Conservation (phyloP, 768 basidiomycete species). For the Leccinum broughii region DNA sequence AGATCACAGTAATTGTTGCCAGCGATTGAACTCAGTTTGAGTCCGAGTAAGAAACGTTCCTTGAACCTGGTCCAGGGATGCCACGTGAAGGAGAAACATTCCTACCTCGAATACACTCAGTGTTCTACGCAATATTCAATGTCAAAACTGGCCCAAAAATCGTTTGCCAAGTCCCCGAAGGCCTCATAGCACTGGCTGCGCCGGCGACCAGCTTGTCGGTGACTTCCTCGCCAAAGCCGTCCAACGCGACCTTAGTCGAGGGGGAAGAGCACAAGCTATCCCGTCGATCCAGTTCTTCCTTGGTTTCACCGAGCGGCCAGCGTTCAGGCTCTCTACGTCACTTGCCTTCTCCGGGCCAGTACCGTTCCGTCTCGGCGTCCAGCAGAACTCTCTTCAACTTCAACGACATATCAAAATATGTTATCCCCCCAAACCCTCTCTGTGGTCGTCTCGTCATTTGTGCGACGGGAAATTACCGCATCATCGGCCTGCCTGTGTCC, state of each 20-base stretch:
- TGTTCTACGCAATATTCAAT: slow-evolving; percentile 96
- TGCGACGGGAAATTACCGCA: slow-evolving; percentile 75
- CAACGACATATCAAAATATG: slow-evolving; percentile 87
- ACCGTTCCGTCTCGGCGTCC: slow-evolving; percentile 47
- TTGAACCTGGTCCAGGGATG: slow-evolving; percentile 28
- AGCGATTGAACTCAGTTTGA: not conserved
- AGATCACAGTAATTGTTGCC: not conserved
- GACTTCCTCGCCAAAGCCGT: slow-evolving; percentile 37
- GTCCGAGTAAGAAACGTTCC: not conserved
- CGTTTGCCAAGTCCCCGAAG: slow-evolving; percentile 92
- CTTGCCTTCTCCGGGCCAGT: slow-evolving; percentile 43
- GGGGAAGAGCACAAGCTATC: slow-evolving; percentile 42
- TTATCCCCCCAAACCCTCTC: slow-evolving; percentile 84
- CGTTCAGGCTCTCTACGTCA: slow-evolving; percentile 43
- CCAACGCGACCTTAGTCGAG: slow-evolving; percentile 32
- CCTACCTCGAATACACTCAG: slow-evolving; percentile 76
- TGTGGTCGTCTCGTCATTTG: slow-evolving; percentile 90
- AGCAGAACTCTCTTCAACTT: slow-evolving; percentile 78
- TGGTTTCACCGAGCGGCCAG: slow-evolving; percentile 48
- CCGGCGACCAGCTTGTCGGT: slow-evolving; percentile 29
- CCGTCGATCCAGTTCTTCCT: slow-evolving; percentile 52
- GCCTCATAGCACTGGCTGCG: slow-evolving; percentile 60
- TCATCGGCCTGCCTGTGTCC: slow-evolving; percentile 90
- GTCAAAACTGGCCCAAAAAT: slow-evolving; percentile 83
- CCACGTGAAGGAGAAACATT: slow-evolving; percentile 62